Conservation (phyloP, 2,329 filamentous ascomycete genomes). For the Diaporthe citrichinensis region DNA sequence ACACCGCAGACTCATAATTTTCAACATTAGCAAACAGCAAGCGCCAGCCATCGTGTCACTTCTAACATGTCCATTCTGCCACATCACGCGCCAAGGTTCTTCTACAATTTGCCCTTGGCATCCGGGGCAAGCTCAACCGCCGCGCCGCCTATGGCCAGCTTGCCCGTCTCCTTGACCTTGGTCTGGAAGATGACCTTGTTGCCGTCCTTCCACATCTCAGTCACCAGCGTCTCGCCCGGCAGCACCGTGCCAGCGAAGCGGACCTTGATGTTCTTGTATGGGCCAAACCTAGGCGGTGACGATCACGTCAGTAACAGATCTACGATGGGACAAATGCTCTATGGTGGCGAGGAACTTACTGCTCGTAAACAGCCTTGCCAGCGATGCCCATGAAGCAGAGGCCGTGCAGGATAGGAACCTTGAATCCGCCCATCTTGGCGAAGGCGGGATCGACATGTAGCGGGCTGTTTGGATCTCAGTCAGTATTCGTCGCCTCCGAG, state of each 20-base stretch:
- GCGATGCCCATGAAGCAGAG: slow-evolving; percentile 94
- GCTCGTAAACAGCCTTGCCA: slow-evolving; percentile 89
- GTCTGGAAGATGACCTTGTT: slow-evolving; percentile 86
- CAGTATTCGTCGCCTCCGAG: neutral
- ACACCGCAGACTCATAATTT: neutral
- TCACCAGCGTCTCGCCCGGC: slow-evolving; percentile 90
- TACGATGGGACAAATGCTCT: neutral
- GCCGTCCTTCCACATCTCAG: slow-evolving; percentile 95
- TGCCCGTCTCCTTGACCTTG: slow-evolving; percentile 93
- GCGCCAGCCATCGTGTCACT: neutral
- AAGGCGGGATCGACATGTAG: slow-evolving; percentile 96
- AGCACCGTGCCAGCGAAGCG: slow-evolving; percentile 88
- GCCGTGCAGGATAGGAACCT: slow-evolving; percentile 95
- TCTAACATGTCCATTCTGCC: neutral
- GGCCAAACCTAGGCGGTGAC: slow-evolving; percentile 68
- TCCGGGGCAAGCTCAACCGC: slow-evolving; percentile 78
- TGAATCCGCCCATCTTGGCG: slow-evolving; percentile 95
- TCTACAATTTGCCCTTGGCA: slow-evolving; percentile 49
- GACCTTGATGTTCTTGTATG: slow-evolving; percentile 92
- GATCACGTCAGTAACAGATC: neutral
- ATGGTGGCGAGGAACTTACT: slow-evolving; percentile 46
- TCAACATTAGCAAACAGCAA: neutral
- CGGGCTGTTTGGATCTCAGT: slow-evolving; percentile 64
- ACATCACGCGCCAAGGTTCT: neutral
- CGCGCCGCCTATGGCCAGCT: slow-evolving; percentile 85